phyloP scores from a whole-genome alignment of 371 early-diverging fungal species.

The Mortierella sp. region DNA sequence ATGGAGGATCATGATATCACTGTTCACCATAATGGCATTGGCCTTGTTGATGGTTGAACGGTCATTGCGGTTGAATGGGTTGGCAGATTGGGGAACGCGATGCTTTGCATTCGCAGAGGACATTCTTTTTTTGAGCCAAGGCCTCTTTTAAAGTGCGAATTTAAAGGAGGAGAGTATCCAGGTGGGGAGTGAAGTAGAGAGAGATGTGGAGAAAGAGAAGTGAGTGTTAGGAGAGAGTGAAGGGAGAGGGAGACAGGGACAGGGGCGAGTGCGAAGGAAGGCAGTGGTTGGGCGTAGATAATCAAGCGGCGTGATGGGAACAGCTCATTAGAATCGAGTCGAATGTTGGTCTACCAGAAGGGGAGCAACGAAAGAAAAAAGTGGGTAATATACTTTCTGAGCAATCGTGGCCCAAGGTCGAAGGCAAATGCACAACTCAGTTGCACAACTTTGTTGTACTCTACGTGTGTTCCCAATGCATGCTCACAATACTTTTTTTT shows the following conservation, averaged over 20 bases:
- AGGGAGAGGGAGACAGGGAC: not conserved
- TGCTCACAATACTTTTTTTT: not conserved
- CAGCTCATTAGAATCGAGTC: not conserved
- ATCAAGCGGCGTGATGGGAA: not conserved
- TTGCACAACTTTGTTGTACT: not conserved
- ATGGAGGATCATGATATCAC: conserved; percentile 44
- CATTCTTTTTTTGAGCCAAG: not conserved
- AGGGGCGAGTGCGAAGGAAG: too few relatives aligned
- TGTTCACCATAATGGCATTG: conserved; percentile 42
- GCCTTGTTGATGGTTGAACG: not conserved
- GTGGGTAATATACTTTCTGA: not conserved
- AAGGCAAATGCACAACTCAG: not conserved
- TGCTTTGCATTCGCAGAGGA: not conserved
- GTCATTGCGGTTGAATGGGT: not conserved
- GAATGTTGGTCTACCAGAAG: not conserved
- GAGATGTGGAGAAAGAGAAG: not conserved
- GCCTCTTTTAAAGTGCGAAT: not conserved
- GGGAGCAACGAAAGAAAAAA: not conserved
- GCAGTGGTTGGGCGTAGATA: not conserved
- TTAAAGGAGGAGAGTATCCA: not conserved
- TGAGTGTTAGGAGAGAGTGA: not conserved
- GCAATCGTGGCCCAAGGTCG: not conserved
- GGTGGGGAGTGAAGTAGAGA: not conserved
- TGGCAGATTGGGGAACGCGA: not conserved
- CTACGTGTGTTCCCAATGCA: not conserved